These are phyloP conservation scores for Talaromyces pinophilus DNA, from an alignment of 2,329 filamentous ascomycete genomes.

Conservation along the genomic window DNA sequence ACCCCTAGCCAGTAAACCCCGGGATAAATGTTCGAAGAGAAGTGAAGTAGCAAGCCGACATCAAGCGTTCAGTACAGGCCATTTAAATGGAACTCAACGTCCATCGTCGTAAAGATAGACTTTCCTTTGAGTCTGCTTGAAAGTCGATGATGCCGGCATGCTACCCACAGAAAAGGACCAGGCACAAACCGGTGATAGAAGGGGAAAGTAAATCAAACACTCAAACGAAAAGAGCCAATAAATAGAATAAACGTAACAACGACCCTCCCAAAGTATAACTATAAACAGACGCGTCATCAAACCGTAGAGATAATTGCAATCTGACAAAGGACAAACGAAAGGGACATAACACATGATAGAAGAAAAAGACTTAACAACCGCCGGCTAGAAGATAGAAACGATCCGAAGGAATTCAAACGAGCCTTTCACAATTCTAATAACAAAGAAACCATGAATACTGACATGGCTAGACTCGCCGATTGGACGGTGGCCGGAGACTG, in stretches of 20 bases:
- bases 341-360: slow-evolving; percentile 22
- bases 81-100: neutral
- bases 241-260: slow-evolving; percentile 20
- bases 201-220: slow-evolving; percentile 18
- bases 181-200: slow-evolving; percentile 21
- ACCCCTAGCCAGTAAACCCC: slow-evolving; percentile 26
- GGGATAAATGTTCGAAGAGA: slow-evolving; percentile 8
- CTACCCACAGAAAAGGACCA: neutral
- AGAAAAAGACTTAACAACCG: slow-evolving; percentile 27
- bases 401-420: slow-evolving; percentile 26
- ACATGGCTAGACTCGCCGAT: slow-evolving; percentile 1
- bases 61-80: neutral
- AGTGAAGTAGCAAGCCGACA: slow-evolving; percentile 13
- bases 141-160: neutral
- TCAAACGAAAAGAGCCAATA: slow-evolving; percentile 14
- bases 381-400: slow-evolving; percentile 34
- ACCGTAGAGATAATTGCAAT: slow-evolving; percentile 19
- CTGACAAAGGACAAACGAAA: slow-evolving; percentile 16
- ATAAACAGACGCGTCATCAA: slow-evolving; percentile 34
- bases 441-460: neutral
- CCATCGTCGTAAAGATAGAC: neutral
- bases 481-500: slow-evolving; percentile 13
- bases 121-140: neutral
- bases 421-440: slow-evolving; percentile 16
- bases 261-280: slow-evolving; percentile 24